phyloP scores from a whole-genome alignment of 202 grass and related monocot genomes.

The Setaria italica region DNA sequence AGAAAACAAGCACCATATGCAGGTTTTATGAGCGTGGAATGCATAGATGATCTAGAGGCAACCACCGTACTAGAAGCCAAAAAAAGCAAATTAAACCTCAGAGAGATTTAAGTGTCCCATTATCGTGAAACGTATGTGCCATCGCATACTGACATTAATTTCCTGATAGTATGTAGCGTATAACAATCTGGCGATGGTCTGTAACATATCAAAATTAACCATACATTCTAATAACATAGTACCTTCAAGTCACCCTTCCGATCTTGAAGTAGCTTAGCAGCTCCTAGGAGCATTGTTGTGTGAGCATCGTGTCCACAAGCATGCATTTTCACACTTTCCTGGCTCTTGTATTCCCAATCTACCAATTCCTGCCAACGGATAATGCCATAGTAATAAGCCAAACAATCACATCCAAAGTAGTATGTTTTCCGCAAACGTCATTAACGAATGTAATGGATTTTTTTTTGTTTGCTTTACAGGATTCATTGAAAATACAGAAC shows the following conservation, averaged over 20 bases:
- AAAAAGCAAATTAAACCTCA: neutral
- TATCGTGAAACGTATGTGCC: neutral
- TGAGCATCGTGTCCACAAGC: conserved; percentile 46
- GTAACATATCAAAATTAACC: neutral
- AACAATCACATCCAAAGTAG: neutral
- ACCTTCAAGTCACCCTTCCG: conserved; percentile 32
- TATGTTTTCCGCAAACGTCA: neutral
- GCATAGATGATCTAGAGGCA: neutral
- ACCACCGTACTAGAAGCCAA: neutral
- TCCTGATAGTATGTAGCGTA: neutral
- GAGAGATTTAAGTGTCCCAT: too few species aligned
- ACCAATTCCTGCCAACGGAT: conserved; percentile 26
- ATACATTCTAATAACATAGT: neutral
- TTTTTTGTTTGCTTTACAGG: too few species aligned
- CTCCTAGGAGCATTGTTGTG: conserved; percentile 41
- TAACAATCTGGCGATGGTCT: neutral
- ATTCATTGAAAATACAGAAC: too few species aligned
- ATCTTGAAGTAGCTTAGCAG: conserved; percentile 36
- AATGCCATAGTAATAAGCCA: neutral
- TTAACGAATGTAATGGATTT: neutral
- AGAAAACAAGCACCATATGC: neutral
- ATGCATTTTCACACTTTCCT: conserved; percentile 44
- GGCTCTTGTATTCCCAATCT: conserved; percentile 40
- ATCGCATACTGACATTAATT: neutral
- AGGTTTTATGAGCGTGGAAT: neutral